Evolutionary conservation across 495 filamentous ascomycete genomes (phyloP), one percentile per base, ranked within the genome.

Genomic region (Daldinia concentrica): DNA sequence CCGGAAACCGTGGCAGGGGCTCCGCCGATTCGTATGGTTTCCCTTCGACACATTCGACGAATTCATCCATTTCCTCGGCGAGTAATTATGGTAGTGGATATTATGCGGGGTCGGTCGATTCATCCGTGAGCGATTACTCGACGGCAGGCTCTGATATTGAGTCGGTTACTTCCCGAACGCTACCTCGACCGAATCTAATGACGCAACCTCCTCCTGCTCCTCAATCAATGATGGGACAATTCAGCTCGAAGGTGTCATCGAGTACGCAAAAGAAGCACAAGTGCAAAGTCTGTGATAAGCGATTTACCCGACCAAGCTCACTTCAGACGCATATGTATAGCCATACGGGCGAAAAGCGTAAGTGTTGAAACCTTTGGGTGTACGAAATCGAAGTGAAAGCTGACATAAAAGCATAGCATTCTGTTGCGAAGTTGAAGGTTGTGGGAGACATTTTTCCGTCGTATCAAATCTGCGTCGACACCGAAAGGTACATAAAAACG

Each of bases 211-310:
- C 93, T 32, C 93, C 93, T 0, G 94, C 93, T 32, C 95, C 94
- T 14, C 92, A 95, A 77, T 95, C 94, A 3, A 98, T 99, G 93
- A 99, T 99, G 95, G 90, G 92, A 54, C 95, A 96, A 69, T 99
- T 99, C 84, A 98, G 93, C 84, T 98, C 95, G 50, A 98, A 98
- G 79, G 90, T 98, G 54, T 92, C 93, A 9, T 95, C 93, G 24
- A 96, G 92, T 82, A 94, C 95, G 29, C 95, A 98, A 77, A 99
- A 99, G 89, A 99, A 98, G 85, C 95, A 99, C 83, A 98, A 97
- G 82, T 99, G 95, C 86, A 98, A 98, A 85, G 92, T 99, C 57
- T 99, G 95, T 84, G 95, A 98, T 82, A 99, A 99, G 88, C 89
- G 95, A 7, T 99, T 99, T 79, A 98, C 95, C 9, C 88, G 95